Evolutionary conservation across 1,139 yeast species (phyloP), one percentile per base, ranked within the genome.

Genomic region (Lizanozyma gosingica): DNA sequence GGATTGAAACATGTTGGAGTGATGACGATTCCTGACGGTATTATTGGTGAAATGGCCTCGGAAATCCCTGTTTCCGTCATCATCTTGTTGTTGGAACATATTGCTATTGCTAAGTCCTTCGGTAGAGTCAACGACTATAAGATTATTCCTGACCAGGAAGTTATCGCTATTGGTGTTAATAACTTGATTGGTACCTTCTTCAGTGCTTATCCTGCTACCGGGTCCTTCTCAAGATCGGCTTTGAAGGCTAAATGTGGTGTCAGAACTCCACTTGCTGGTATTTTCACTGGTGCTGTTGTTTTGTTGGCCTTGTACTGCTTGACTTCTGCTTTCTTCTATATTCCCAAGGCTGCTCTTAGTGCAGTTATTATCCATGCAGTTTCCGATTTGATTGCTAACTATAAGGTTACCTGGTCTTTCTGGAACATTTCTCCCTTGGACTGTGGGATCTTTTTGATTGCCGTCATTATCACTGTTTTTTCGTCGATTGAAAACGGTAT

Each of bases 341-440:
- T 90, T 60, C 95, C 97, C 42, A 87, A 84, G 54, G 95, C 97
- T 11, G 77, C 90, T 1, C 71, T 90, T 45, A 70, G 80, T 49
- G 96, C 97, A 1, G 79, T 90, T 48, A 88, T 90, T 51, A 90
- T 90, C 53, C 96, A 90, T 60, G 96, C 97, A n/a, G 97, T 90
- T 17, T 77, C 85, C 37, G 97, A 88, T 63, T 75, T 90, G 59
- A 67, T 88, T 48, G 83, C 95, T 3, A 72, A 78, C 41, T 87
- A 81, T 56, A 73, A 74, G 51, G 75, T 81, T 3, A 78, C 95
- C 11, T 78, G 77, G 75, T 77, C 72, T 53, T 77, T 87, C 61
- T 88, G 87, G 85, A 73, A 71, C 47, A 73, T 83, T 46, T 67
- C 80, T 42, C 96, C 97, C 8, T 45, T 85, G 15, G 97, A 90